Conservation (phyloP, 2,329 filamentous ascomycete species). For the Aspergillus fijiensis region DNA sequence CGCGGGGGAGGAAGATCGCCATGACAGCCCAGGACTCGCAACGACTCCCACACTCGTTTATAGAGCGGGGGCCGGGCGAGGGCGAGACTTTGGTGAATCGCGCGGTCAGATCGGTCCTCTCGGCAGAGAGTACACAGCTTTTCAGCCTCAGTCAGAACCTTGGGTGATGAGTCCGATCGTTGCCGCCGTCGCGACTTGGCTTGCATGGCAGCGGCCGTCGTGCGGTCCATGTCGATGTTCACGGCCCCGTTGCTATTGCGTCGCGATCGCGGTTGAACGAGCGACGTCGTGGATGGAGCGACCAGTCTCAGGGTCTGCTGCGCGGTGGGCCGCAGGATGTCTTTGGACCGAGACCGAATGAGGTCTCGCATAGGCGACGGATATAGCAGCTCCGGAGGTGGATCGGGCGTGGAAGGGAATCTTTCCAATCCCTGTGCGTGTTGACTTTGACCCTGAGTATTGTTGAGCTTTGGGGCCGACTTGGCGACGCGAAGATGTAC, state of each 20-base stretch:
- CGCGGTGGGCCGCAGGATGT: constrained; percentile 25
- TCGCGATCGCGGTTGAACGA: constrained; percentile 25
- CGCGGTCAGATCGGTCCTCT: constrained; percentile 28
- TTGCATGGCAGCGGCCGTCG: constrained; percentile 38
- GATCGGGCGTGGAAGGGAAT: constrained; percentile 32
- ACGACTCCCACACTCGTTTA: constrained; percentile 27
- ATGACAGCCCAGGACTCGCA: constrained; percentile 28
- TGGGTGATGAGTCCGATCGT: constrained; percentile 25
- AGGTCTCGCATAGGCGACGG: constrained; percentile 19
- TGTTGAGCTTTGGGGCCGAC: constrained; percentile 36
- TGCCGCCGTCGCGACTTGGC: constrained; percentile 36
- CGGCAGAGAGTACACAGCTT: constrained; percentile 33
- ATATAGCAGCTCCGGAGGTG: constrained; percentile 16
- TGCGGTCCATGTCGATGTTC: constrained; percentile 33
- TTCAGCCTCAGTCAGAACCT: constrained; percentile 23
- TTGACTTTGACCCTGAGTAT: constrained; percentile 19
- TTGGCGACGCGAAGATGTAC: constrained; percentile 41
- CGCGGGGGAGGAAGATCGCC: constrained; percentile 20
- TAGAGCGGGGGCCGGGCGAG: constrained; percentile 23
- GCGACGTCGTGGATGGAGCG: constrained; percentile 37
- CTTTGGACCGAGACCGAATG: constrained; percentile 24
- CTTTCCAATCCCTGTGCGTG: constrained; percentile 24
- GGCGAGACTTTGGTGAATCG: constrained; percentile 23
- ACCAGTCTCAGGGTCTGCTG: constrained; percentile 38
- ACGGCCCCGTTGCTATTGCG: constrained; percentile 27